Evolutionary conservation across 345 rosid genomes (phyloP), one percentile per base, ranked within the genome.

Genomic region (Citrus inodora): DNA sequence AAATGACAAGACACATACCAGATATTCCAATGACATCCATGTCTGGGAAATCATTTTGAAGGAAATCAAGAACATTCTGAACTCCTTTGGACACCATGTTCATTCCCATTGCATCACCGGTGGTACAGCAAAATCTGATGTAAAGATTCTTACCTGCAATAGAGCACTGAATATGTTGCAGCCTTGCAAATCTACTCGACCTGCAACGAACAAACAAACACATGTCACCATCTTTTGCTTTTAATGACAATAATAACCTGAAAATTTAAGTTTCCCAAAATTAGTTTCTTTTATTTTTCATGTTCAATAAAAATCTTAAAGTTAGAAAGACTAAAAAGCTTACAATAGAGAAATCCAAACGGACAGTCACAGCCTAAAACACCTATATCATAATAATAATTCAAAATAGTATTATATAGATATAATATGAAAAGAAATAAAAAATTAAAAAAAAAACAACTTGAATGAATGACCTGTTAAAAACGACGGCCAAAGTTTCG

Each of bases 71-170:
- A 65, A 94, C 96, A 83, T 94, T 92, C 84, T 94, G 97, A 1
- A 94, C 98, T 61, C 97, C 97, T 83, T 94, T 94, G 59, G 98
- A 92, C 24, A 91, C 92, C 98, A 94, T 94, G 87, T 94, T 94
- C 98, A 94, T 94, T 79, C 98, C 98, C 98, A 94, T 94, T 13
- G 98, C 98, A 71, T 94, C 98, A 25, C 98, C 98, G 1, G 98
- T 94, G 83, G 94, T 82, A 79, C 96, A 91, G 58, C 85, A 76
- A 78, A 94, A 94, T 81, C 98, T 89, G 30, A 85, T 85, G 74
- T 90, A 92, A 14, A 93, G 90, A 83, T 92, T 92, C 90, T 88
- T 92, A n/a, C 98, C 98, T 1, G 96, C 95, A n/a, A 92, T 70
- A 17, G 91, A 56, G 59, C 97, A 91, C 67, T 83, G 74, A 32